Base-by-base conservation (phyloP, 805 yeast species). In the Diddensiella transvaalensis region DNA sequence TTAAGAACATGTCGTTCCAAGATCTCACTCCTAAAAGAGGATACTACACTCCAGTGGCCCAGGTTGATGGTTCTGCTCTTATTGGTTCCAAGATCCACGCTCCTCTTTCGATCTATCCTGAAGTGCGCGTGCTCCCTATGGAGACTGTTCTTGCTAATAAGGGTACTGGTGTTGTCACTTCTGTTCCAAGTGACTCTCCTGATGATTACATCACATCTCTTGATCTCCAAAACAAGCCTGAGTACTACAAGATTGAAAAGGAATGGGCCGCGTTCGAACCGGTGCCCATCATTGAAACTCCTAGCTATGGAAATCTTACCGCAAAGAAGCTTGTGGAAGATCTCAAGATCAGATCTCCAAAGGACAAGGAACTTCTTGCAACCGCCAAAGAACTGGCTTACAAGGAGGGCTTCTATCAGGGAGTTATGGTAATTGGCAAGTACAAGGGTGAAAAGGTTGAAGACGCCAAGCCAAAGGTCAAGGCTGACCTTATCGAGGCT, bases 161-260 rank as follows among this genome's bases (percentile, higher is more conserved):
- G 75, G 99, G 99, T 78, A 93, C 98, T 40, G 99, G 98, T 75
- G 97, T 93, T 40, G 99, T 93, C 50, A 91, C 98, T 3, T 93
- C 96, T 75, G 98, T 90, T 54, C 99, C 98, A 54, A 84, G 96
- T n/a, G 96, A 90, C 69, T 90, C 98, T 49, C 98, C 99, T 52
- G 99, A 93, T 73, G 99, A 93, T 74, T 93, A 62, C 65, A 82
- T 91, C 69, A 93, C 96, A 51, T 78, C 85, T 42, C 76, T 75
- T 61, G 99, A 93, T 58, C 78, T 93, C 60, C 77, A 77, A 60
- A 82, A 87, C 74, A 91, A 91, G 73, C 85, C 97, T 26, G 97
- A 88, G 61, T 91, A 82, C 68, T 90, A 91, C 67, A 79, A 82
- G 47, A 86, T 91, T 62, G 76, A 90, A 53, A 76, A 81, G 60